Base-by-base conservation (phyloP, 345 rosid genomes). In the Alliaria petiolata region DNA sequence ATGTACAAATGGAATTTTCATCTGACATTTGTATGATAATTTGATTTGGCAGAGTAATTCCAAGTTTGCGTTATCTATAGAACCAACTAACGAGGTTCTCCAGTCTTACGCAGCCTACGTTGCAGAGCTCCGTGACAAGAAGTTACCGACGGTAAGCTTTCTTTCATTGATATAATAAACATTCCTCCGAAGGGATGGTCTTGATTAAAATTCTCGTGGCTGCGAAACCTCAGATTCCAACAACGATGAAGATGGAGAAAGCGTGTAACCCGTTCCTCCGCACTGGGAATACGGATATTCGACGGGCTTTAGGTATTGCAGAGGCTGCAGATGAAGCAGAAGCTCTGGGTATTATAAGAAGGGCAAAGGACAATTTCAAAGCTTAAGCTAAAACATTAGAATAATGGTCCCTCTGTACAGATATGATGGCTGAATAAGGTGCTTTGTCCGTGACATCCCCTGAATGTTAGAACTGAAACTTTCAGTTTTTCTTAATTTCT, bases 231-330 rank as follows among this genome's bases (percentile, higher is more conserved):
- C 85, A 92, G 96, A 83, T 90, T 67, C 96, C 96, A 26, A 87
- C 91, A 0, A 81, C 84, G n/a, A 26, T 90, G 53, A 92, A 85
- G 82, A 72, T 80, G 75, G 98, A 92, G 82, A 90, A 88, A 81
- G 85, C 81, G 17, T 90, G 96, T 45, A 92, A 92, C 71, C 98
- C 98, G 25, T 92, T 92, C 77, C 93, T 92, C 33, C 93, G 96
- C 7, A 71, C 90, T 22, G 70, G 83, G 5, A 92, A 87, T 25
- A 15, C 39, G 5, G 95, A 90, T 67, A 93, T 93, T 67, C 78
- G 95, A 65, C 75, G 83, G 47, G 57, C 74, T 0, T 69, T 93
- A 53, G 65, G 80, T 8, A 88, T 93, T 53, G 80, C 90, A 5
- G 83, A 67, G 7, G 51, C 84, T 0, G 93, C 93, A 26, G 83